Evolutionary conservation across 2,329 filamentous ascomycete genomes (phyloP).

Genomic region (Colletotrichum theobromicola): DNA sequence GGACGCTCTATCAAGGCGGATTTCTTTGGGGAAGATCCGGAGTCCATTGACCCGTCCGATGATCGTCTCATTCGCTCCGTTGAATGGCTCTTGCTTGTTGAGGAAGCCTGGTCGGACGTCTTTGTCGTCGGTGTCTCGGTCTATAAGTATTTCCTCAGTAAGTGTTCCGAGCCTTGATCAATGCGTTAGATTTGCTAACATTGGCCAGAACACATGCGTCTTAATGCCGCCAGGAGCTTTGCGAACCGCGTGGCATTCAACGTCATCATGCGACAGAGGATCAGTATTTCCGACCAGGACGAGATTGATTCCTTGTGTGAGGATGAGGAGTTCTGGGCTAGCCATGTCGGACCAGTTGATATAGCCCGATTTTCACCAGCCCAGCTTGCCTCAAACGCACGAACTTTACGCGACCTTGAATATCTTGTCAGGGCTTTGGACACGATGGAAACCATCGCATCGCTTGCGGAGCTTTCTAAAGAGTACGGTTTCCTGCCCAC

Average conservation of each 20-base stretch:
- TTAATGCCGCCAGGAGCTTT: conserved; percentile 60
- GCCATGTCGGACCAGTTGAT: conserved; percentile 38
- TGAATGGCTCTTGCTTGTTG: conserved; percentile 83
- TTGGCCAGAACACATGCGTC: conserved; percentile 49
- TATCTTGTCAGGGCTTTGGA: conserved; percentile 69
- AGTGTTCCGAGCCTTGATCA: conserved; percentile 43
- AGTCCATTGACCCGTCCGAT: conserved; percentile 63
- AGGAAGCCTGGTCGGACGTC: conserved; percentile 73
- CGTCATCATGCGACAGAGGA: conserved; percentile 50
- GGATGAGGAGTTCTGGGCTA: conserved; percentile 44
- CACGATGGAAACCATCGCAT: conserved; percentile 69
- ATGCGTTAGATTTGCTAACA: conserved; percentile 17
- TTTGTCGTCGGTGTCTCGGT: conserved; percentile 72
- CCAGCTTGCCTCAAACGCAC: conserved; percentile 58
- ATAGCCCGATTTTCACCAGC: conserved; percentile 42
- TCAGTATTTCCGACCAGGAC: conserved; percentile 40
- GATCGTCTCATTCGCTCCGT: conserved; percentile 77
- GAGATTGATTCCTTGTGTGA: conserved; percentile 39
- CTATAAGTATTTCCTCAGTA: conserved; percentile 86
- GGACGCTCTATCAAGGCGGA: conserved; percentile 72
- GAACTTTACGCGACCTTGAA: conserved; percentile 73
- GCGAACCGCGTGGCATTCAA: conserved; percentile 56
- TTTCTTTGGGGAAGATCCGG: conserved; percentile 70
- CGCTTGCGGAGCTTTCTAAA: conserved; percentile 54
- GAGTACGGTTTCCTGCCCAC: conserved; percentile 47